phyloP scores from a whole-genome alignment of 2,329 filamentous ascomycete species.

The Claviceps africana region DNA sequence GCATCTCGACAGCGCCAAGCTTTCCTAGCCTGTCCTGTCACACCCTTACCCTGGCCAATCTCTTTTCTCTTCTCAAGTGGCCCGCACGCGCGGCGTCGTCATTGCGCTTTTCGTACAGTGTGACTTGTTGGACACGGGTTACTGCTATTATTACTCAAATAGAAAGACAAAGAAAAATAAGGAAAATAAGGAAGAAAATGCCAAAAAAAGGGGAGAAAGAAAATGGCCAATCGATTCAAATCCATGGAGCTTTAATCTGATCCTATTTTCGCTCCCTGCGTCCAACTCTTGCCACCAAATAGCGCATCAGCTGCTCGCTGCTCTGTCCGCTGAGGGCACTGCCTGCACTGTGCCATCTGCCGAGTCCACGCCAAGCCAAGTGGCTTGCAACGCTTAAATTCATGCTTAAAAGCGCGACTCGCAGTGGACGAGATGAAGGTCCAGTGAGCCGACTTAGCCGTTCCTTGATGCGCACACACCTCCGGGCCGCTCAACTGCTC shows the following conservation, averaged over 20 bases:
- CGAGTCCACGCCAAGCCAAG: slow-evolving; percentile 24
- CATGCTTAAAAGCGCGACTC: slow-evolving; percentile 30
- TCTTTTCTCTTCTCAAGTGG: neutral
- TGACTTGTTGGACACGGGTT: no score
- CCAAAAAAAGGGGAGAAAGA: no score
- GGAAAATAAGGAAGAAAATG: no score
- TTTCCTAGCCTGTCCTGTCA: slow-evolving; percentile 1
- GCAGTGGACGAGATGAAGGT: slow-evolving; percentile 1
- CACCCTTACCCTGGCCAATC: neutral
- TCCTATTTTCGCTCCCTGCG: no score
- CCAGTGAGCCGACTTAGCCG: slow-evolving; percentile 10
- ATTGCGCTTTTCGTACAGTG: neutral
- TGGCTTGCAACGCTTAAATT: slow-evolving; percentile 36
- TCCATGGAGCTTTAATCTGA: no score
- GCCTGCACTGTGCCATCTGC: slow-evolving; percentile 6
- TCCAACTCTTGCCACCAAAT: no score
- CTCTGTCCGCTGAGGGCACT: no score
- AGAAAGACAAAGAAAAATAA: no score
- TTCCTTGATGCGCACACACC: neutral
- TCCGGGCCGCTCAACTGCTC: neutral
- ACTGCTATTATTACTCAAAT: no score
- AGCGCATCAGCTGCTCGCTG: no score
- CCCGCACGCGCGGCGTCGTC: neutral
- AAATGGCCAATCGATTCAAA: no score
- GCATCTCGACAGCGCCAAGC: slow-evolving; percentile 20